Base-by-base conservation (phyloP, 2,329 filamentous ascomycete genomes). In the Lachnellula subtilissima region DNA sequence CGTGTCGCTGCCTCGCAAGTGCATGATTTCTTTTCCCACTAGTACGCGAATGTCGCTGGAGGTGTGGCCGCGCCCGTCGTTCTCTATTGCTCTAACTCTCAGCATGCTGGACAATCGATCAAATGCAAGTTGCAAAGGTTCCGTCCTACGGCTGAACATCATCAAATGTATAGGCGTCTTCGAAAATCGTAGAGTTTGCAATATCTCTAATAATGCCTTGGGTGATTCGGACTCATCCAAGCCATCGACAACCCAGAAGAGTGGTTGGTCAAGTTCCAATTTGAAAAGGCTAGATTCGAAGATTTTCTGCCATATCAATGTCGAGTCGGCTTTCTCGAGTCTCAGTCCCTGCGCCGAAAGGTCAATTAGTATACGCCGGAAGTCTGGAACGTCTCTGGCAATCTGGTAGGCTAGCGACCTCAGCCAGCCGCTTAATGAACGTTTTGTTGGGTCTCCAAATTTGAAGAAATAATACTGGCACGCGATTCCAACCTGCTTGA, bases 391-490 rank as follows among this genome's bases (percentile, higher is more conserved):
- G 4, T 50, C 45, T 7, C 51, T 42, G 15, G 67, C 62, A 52
- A 72, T 58, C 52, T 72, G 70, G 50, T 50, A 66, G 9, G 65
- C 63, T 7, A 71, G 40, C 3, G 67, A 69, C 7, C 60, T 42
- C 2, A 71, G 47, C 39, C 64, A 52, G 6, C 51, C 22, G 23
- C 54, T 59, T 15, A 67, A 32, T 15, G 61, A 58, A n/a, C 57
- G 56, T 56, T 69, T 70, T 12, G 19, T 54, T 28, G 61, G 60
- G 47, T 72, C 64, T 11, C 62, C 62, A 52, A 61, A 66, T 32
- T 59, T 56, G 53, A 72, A 67, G 50, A 69, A 71, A 50, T 64
- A 70, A 49, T 69, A 73, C 5, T 59, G 55, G 56, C 60, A 66
- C 5, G 14, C 19, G 14, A 43, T 19, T 19, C 51, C 59, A 19